Evolutionary conservation across 202 grass and related monocot genomes (phyloP).

Genomic region (Hordeum pubiflorum): DNA sequence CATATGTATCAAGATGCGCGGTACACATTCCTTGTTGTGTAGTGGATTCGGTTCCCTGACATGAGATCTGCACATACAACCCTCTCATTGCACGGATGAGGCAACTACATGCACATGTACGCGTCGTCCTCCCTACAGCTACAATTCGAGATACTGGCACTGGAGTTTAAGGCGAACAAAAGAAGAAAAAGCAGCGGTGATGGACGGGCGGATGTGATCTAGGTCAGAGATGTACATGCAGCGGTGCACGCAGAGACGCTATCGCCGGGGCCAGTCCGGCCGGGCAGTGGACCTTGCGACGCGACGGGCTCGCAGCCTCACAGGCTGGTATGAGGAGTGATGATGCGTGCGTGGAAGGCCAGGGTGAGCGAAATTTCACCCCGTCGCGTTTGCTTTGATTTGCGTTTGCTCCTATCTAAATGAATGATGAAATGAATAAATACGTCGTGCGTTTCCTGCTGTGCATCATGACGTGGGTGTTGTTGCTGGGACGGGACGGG

Average conservation of each 20-base stretch:
- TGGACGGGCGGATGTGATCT: constrained; percentile 46
- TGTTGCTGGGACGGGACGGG: neutral
- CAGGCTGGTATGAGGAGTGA: neutral
- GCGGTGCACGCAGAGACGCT: neutral
- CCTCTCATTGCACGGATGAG: neutral
- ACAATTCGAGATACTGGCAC: neutral
- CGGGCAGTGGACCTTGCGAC: neutral
- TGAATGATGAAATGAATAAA: neutral
- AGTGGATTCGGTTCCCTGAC: constrained; percentile 18
- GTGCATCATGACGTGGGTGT: constrained; percentile 1
- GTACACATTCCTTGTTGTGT: neutral
- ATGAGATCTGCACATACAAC: neutral
- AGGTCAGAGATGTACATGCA: constrained; percentile 3
- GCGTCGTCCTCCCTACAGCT: neutral
- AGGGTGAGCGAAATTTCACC: no score
- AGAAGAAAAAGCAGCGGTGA: constrained; percentile 11
- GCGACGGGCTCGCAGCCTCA: constrained; percentile 23
- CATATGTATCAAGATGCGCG: neutral
- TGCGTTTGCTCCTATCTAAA: neutral
- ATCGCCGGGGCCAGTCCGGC: neutral
- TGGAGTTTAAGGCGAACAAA: neutral
- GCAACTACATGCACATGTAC: neutral
- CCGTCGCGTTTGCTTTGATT: neutral
- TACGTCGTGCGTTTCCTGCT: neutral
- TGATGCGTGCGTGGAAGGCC: neutral